Percentiles rank a stretch among this genome's conserved stretches.
Conservation (phyloP, 2,329 filamentous ascomycete genomes). For the Xylariaceae sp. region DNA sequence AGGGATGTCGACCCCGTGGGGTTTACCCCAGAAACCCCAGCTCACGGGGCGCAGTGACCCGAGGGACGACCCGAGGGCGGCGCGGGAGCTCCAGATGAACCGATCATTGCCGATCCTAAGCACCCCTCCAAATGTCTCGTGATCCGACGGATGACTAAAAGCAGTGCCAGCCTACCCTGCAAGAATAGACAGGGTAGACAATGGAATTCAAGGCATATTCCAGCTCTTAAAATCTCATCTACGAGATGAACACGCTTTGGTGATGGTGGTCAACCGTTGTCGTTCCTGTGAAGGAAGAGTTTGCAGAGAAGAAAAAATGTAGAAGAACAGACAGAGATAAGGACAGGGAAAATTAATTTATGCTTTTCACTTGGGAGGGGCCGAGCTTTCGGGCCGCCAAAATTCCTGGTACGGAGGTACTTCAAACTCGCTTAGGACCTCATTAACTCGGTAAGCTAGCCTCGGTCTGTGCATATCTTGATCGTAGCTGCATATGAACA, state of each 20-base stretch:
- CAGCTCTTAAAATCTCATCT: slow-evolving; percentile 5
- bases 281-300: background rate
- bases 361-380: background rate
- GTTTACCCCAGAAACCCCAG: background rate
- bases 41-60: background rate
- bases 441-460: no score
- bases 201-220: background rate
- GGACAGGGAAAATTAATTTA: background rate
- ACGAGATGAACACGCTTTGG: no score
- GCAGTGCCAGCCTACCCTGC: background rate
- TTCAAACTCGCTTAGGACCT: no score
- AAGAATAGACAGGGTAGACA: background rate
- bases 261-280: no score
- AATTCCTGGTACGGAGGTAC: background rate
- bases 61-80: background rate
- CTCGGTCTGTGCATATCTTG: no score
- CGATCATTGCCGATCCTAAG: slow-evolving; percentile 28
- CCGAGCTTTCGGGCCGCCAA: background rate
- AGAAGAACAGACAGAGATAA: background rate
- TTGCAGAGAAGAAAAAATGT: background rate
- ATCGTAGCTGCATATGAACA: background rate
- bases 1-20: slow-evolving; percentile 1
- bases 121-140: background rate
- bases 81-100: slow-evolving; percentile 1
- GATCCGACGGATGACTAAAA: background rate